A percentile compares a stretch with the other conserved stretches of the same genome.
Conservation (phyloP, 2,329 filamentous ascomycete species). For the Seiridium unicorne region DNA sequence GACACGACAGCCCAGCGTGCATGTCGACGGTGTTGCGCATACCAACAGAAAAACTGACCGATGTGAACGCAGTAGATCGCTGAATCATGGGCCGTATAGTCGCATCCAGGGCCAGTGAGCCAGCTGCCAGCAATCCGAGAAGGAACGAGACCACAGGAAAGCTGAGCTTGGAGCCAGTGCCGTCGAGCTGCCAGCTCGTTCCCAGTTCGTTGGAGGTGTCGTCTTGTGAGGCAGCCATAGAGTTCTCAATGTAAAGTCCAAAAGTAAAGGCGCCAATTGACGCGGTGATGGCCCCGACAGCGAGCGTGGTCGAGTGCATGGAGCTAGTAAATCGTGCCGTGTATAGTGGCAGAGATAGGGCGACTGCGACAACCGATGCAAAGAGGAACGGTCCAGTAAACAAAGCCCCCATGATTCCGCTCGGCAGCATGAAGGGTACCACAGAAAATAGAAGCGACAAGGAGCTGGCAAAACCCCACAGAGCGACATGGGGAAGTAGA, state of each 20-base stretch:
- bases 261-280: conserved; percentile 43
- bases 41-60: conserved; percentile 41
- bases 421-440: conserved; percentile 39
- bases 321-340: conserved; percentile 29
- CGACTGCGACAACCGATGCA: conserved; percentile 29
- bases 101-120: conserved; percentile 37
- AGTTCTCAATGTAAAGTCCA: conserved; percentile 38
- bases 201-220: conserved; percentile 20
- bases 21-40: conserved; percentile 49
- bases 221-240: conserved; percentile 28
- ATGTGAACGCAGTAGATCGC: conserved; percentile 49
- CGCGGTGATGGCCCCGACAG: conserved; percentile 34
- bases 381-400: conserved; percentile 43
- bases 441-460: conserved; percentile 46
- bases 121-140: conserved; percentile 46
- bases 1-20: conserved; percentile 38
- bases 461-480: conserved; percentile 46
- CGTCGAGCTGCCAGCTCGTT: conserved; percentile 20
- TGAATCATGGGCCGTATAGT: conserved; percentile 40
- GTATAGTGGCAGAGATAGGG: conserved; percentile 30
- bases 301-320: conserved; percentile 32
- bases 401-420: conserved; percentile 41
- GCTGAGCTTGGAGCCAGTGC: conserved; percentile 26
- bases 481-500: conserved; percentile 40
- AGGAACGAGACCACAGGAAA: conserved; percentile 43